A percentile compares a stretch with the other conserved stretches of the same genome.
These are phyloP conservation scores for Musa troglodytarum DNA, from an alignment of 176 grass and related monocot species.

Conservation along the genomic window DNA sequence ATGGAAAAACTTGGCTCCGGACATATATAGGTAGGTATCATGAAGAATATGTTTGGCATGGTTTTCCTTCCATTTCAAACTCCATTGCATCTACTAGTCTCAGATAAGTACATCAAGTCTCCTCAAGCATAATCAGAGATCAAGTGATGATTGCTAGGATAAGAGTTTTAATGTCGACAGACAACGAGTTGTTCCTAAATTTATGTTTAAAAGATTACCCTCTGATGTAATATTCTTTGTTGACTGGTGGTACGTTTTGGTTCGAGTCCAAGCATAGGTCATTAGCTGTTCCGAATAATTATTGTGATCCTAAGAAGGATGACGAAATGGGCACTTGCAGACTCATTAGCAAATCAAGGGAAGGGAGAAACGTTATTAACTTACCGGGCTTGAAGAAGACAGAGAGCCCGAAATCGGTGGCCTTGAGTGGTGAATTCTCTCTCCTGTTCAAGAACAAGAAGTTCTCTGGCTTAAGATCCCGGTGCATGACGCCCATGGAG, in stretches of 20 bases:
- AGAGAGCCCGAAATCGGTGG: conserved; percentile 80
- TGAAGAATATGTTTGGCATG: neutral
- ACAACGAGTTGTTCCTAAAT: neutral
- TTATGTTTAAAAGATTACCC: neutral
- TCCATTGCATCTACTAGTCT: neutral
- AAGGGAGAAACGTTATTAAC: neutral
- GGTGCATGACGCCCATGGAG: conserved; percentile 76
- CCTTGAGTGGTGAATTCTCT: conserved; percentile 56
- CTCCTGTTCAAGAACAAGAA: conserved; percentile 50
- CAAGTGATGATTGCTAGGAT: neutral
- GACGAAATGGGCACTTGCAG: neutral
- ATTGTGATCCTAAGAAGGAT: neutral
- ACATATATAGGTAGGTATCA: no score
- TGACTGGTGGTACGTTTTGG: no score
- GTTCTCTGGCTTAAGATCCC: conserved; percentile 85
- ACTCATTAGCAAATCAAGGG: neutral
- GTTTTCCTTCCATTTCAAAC: neutral
- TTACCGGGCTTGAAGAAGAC: conserved; percentile 68
- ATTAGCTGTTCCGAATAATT: neutral
- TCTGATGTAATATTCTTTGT: neutral
- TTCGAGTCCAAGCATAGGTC: no score
- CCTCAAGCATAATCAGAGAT: neutral
- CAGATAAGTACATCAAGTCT: no score
- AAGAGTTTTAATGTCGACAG: neutral
- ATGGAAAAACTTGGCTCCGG: no score